A percentile compares a stretch with the other conserved stretches of the same genome.
These are phyloP conservation scores for Crithidia bombi DNA, from an alignment of 208 protist genomes.

Conservation along the genomic window DNA sequence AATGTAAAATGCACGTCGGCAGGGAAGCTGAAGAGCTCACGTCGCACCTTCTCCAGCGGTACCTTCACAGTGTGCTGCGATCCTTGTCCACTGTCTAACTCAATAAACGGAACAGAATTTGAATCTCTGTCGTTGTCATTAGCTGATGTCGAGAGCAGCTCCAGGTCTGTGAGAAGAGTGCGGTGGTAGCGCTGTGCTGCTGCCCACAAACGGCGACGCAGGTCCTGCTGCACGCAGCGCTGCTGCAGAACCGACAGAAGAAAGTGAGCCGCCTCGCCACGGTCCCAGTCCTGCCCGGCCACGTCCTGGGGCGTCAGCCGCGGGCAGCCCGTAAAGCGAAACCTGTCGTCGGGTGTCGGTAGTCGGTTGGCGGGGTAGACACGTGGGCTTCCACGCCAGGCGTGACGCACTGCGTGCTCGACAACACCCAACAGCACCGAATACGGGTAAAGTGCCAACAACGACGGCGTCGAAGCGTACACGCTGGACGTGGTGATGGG, in stretches of 20 bases:
- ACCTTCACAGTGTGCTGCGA: background rate
- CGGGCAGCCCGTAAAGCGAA: background rate
- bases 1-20: background rate
- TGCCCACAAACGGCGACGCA: constrained; percentile 16
- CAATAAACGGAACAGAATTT: background rate
- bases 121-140: too few species aligned
- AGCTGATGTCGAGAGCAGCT: too few species aligned
- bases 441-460: background rate
- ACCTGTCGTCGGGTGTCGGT: background rate
- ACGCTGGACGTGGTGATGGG: background rate
- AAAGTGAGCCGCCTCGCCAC: constrained; percentile 18
- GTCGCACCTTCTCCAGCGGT: background rate
- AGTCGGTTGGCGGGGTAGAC: background rate
- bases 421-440: constrained; percentile 1
- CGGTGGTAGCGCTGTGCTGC: constrained; percentile 29
- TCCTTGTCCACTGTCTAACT: background rate
- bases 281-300: constrained; percentile 20
- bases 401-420: constrained; percentile 18
- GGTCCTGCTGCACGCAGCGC: constrained; percentile 8
- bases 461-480: background rate
- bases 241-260: constrained; percentile 11
- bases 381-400: constrained; percentile 20
- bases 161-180: constrained; percentile 2
- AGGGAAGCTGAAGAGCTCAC: constrained; percentile 2
- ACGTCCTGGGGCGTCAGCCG: constrained; percentile 8